phyloP scores from a whole-genome alignment of 1,284 basidiomycete genomes.

The Cryptococcus sp. region DNA sequence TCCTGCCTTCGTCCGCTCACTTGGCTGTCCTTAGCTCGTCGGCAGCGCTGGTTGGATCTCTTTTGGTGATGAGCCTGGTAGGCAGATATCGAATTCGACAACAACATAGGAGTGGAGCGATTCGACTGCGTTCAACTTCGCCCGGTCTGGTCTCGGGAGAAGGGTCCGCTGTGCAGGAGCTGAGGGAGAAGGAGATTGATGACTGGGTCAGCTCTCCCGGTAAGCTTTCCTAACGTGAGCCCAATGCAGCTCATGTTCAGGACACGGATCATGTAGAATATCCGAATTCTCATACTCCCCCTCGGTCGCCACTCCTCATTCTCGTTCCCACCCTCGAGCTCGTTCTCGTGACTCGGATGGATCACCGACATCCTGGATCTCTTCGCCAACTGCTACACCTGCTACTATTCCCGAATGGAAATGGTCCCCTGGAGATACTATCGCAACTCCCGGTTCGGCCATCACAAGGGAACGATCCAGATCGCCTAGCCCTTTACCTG shows the following conservation, averaged over 20 bases:
- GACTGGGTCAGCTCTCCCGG: slow-evolving; percentile 29
- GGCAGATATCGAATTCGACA: neutral
- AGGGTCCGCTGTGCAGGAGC: neutral
- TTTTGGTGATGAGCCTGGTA: neutral
- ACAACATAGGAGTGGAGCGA: neutral
- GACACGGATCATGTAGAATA: neutral
- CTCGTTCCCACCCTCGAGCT: neutral
- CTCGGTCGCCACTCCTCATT: neutral
- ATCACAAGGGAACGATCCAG: slow-evolving; percentile 14
- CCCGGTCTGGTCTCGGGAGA: slow-evolving; percentile 1
- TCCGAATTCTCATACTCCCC: slow-evolving; percentile 2
- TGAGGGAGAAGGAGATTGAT: slow-evolving; percentile 2
- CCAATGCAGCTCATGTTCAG: neutral
- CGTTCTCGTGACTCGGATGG: slow-evolving; percentile 3
- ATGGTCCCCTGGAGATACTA: slow-evolving; percentile 11
- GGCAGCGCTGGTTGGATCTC: neutral
- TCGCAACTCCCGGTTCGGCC: slow-evolving; percentile 8
- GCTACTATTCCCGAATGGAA: slow-evolving; percentile 27
- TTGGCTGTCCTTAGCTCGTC: slow-evolving; percentile 7
- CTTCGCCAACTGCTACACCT: slow-evolving; percentile 22
- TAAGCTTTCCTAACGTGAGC: slow-evolving; percentile 10
- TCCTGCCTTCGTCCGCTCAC: neutral
- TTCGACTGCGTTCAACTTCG: neutral
- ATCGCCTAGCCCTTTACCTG: slow-evolving; percentile 5
- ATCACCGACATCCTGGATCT: slow-evolving; percentile 27